phyloP scores from a whole-genome alignment of 345 rosid genomes.

The Brassica napus region Da-Ae NC_063450.1:33734501-33735000 shows the following conservation, averaged over 20 bases:
- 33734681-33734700: not conserved
- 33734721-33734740: constrained; percentile 17
- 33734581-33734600: not conserved
- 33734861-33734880: constrained; percentile 40
- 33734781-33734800: not conserved
- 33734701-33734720: not conserved
- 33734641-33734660: constrained; percentile 28
- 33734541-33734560: not conserved
- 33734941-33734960: constrained; percentile 24
- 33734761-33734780: not conserved
- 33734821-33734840: constrained; percentile 41
- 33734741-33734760: constrained; percentile 6
- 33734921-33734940: constrained; percentile 20
- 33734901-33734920: constrained; percentile 24
- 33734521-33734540: not conserved
- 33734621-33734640: not conserved
- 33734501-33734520: not conserved
- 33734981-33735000: not conserved
- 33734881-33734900: constrained; percentile 40
- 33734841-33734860: constrained; percentile 22
- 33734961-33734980: not conserved
- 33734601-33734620: not conserved
- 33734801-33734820: not conserved
- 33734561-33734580: not conserved
- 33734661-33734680: constrained; percentile 35